Conservation (phyloP, 345 rosid species). For the Citropsis articulata region DNA sequence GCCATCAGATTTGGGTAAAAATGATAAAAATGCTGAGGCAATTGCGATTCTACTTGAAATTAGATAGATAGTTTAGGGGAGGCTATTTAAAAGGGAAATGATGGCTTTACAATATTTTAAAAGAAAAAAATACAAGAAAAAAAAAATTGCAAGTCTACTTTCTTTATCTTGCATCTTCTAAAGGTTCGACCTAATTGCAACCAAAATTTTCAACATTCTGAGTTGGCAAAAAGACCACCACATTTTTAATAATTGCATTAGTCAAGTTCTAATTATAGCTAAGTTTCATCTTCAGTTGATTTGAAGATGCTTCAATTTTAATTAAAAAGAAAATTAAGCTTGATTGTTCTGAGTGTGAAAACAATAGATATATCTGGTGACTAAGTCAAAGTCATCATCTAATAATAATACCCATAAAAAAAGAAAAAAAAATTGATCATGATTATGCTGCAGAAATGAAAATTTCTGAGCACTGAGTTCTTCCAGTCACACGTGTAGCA, state of each 20-base stretch:
- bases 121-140: too few relatives aligned
- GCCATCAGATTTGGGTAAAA: too few relatives aligned
- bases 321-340: not conserved
- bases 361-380: not conserved
- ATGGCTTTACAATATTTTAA: too few relatives aligned
- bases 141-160: not conserved
- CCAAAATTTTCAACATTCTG: not conserved
- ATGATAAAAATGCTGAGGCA: too few relatives aligned
- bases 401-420: not conserved
- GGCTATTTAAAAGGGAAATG: not conserved
- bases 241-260: not conserved
- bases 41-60: not conserved
- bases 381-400: slow-evolving; percentile 1
- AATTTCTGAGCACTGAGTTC: not conserved
- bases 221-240: not conserved
- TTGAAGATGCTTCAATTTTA: not conserved
- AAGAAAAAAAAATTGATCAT: not conserved
- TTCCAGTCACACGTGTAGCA: not conserved
- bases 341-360: not conserved
- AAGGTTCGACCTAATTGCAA: not conserved
- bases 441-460: not conserved
- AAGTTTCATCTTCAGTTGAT: not conserved
- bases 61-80: not conserved
- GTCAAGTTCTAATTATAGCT: not conserved
- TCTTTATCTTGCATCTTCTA: not conserved